Conservation (phyloP, 192 early-diverging fungal species). For the Ramicandelaber brevisporus region DNA sequence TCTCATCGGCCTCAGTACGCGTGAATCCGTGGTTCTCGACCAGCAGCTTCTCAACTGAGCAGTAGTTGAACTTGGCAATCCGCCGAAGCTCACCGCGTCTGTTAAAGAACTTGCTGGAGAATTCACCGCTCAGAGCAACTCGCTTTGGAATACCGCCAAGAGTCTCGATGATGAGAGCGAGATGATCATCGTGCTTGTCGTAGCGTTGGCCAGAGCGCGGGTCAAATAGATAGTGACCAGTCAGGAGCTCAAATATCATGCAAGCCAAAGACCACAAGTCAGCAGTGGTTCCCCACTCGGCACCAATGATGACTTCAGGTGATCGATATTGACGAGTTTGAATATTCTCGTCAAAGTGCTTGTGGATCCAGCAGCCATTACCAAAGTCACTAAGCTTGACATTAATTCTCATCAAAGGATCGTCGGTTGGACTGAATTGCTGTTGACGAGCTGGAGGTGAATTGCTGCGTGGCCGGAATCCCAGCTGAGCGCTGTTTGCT, state of each 20-base stretch:
- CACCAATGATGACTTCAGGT: constrained; percentile 83
- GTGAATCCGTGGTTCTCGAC: constrained; percentile 69
- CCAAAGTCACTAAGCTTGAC: constrained; percentile 95
- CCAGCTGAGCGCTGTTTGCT: constrained; percentile 3
- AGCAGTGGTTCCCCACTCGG: constrained; percentile 55
- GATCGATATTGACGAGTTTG: constrained; percentile 94
- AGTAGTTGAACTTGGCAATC: constrained; percentile 64
- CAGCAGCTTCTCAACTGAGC: constrained; percentile 58
- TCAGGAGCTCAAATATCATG: constrained; percentile 82
- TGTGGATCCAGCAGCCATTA: constrained; percentile 86
- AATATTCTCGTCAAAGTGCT: constrained; percentile 89
- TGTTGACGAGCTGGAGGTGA: too few species aligned
- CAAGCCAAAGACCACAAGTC: constrained; percentile 92
- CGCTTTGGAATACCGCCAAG: constrained; percentile 60
- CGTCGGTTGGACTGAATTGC: too few species aligned
- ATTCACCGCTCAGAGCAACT: constrained; percentile 61
- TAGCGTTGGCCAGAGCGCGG: constrained; percentile 60
- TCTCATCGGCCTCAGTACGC: constrained; percentile 34
- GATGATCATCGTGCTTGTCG: constrained; percentile 87
- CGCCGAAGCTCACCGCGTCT: constrained; percentile 66
- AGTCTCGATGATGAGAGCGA: constrained; percentile 90
- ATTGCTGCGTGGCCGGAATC: constrained; percentile 3
- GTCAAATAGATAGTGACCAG: constrained; percentile 88
- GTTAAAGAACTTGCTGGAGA: constrained; percentile 68
- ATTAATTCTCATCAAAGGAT: too few species aligned